Evolutionary conservation across 2,329 filamentous ascomycete genomes (phyloP), one percentile per base, ranked within the genome.

Genomic region (Moelleriella libera): DNA sequence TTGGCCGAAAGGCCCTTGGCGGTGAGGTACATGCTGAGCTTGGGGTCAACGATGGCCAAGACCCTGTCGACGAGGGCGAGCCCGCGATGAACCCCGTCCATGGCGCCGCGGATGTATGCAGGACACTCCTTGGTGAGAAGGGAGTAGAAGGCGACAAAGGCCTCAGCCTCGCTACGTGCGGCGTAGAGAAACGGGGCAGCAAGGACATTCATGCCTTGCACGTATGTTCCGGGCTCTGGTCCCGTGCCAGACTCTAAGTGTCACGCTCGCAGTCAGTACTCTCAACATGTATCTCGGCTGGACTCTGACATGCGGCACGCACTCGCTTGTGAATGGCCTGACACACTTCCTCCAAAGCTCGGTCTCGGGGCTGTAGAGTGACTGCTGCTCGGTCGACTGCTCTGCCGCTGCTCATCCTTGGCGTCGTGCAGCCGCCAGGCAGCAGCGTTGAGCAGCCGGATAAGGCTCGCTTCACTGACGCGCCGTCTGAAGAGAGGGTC

Each of bases 191-290:
- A 96, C 0, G 92, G 92, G 1, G 92, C 92, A 8, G 89, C 90
- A 12, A 98, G 77, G 41, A 98, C 92, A 61, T 98, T 98, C 90
- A 98, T 97, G 54, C 92, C 92, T 65, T 98, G 92, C 2, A 98
- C 90, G 58, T 98, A 98, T 41, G 86, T 89, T 32, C 88, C 87
- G 9, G 86, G 77, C 56, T 87, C 83, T 32, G 69, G 67, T 3
- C 68, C 70, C 21, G 63, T 58, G 49, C 75, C 75, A 6, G 71
- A 69, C 52, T 83, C 79, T 54, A 82, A 75, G 12, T 21, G 34
- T 11, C 9, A 28, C 7, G 9, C 7, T n/a, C 40, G 51, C 80
- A 73, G 83, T 79, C 0, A 76, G 82, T 30, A 21, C 46, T 40
- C 29, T 40, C 29, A 45, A 6, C 68, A 71, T 29, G 65, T 21